Evolutionary conservation across 768 basidiomycete species (phyloP), one percentile per base, ranked within the genome.

Genomic region (Macrolepiota fuliginosa): DNA sequence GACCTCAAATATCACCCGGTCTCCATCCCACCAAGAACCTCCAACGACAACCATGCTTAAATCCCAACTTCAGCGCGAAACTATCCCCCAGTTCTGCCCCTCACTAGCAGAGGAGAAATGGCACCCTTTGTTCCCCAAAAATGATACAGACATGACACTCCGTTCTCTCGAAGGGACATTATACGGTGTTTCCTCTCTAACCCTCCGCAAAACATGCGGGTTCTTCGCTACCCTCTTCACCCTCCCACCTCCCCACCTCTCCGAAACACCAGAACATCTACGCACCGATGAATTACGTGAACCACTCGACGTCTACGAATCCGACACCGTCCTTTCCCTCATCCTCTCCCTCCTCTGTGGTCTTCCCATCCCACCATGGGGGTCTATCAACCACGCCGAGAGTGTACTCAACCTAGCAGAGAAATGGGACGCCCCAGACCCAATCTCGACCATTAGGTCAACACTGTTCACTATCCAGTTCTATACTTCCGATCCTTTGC

Each of bases 381-480:
- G 75, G 39, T 81, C 82, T 2, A 82, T 81, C 64, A 83, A 85
- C 63, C 71, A 72, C 13, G 71, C 87, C 40, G 85, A 86, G 56
- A 74, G 78, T 9, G 76, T 91, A 4, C 71, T 90, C 29, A 77
- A 74, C 45, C 78, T 86, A 0, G 86, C 88, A 1, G 87, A 90
- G 66, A 89, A 87, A 67, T 91, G 89, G 80, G 87, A 88, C 52
- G 84, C 86, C 68, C 83, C 82, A 0, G 87, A 87, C 0, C 84
- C 86, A 2, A 73, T 79, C 40, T 80, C 84, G 11, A 77, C 78
- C 65, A 78, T 90, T 61, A 84, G 86, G 55, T 77, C 81, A 22
- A 78, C 81, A 1, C 71, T 85, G 37, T 77, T 74, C 56, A 77
- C 82, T 1, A 81, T 79, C 12, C 71, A 73, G 1, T 79, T 87